Conservation (phyloP, 2,329 filamentous ascomycete species). For the Diaporthe helianthi region DNA sequence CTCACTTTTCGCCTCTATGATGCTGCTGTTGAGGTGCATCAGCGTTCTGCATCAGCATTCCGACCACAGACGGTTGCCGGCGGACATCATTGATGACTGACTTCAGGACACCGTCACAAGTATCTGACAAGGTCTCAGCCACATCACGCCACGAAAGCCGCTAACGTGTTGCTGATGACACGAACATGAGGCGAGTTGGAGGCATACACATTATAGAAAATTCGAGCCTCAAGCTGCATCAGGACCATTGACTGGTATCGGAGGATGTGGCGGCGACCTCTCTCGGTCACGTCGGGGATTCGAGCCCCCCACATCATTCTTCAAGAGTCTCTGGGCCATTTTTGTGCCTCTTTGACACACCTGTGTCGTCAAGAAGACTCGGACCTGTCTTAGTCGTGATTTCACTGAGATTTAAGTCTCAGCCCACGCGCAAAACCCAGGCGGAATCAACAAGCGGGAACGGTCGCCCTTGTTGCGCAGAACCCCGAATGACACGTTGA, state of each 20-base stretch:
- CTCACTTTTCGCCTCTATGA: background rate
- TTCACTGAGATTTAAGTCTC: conserved; percentile 1
- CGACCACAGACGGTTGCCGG: too few relatives aligned
- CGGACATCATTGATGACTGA: background rate
- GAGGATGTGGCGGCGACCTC: background rate
- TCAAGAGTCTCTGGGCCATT: background rate
- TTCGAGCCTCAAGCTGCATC: background rate
- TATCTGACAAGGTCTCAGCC: conserved; percentile 1
- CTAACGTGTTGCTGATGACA: background rate
- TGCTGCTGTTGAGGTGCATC: background rate
- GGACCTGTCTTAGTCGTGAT: background rate
- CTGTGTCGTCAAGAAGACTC: background rate
- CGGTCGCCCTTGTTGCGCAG: background rate
- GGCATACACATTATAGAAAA: background rate
- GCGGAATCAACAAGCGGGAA: background rate
- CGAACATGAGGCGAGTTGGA: background rate
- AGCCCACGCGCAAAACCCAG: background rate
- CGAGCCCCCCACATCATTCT: background rate
- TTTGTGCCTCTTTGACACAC: background rate
- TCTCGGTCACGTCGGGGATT: background rate
- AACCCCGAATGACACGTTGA: conserved; percentile 12
- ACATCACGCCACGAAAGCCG: background rate
- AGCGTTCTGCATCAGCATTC: background rate
- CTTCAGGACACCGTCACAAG: too few relatives aligned
- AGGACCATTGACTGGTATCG: background rate